These are phyloP conservation scores for Phytopythium cucurbitacearum DNA, from an alignment of 352 stramenopile genomes.

Conservation along the genomic window DNA sequence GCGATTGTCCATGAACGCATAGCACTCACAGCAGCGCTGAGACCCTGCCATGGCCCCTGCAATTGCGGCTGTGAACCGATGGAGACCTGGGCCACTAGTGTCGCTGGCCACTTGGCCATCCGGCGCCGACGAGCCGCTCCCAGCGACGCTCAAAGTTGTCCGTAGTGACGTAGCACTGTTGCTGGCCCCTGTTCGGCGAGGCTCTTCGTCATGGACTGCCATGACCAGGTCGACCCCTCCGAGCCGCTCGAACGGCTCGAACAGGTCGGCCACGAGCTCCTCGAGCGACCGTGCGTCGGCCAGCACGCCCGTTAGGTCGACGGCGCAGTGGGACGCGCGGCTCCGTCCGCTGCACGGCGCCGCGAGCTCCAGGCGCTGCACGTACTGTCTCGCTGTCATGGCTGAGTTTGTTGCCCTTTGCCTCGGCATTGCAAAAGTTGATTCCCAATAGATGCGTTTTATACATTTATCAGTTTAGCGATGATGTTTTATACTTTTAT, in stretches of 20 bases:
- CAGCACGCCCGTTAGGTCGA: conserved; percentile 40
- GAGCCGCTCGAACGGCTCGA: conserved; percentile 31
- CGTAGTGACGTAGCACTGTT: background rate
- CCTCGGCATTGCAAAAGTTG: too few relatives aligned
- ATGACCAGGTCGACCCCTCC: conserved; percentile 39
- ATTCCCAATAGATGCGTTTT: too few relatives aligned
- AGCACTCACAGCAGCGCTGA: conserved; percentile 25
- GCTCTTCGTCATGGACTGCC: conserved; percentile 27
- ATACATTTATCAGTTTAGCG: too few relatives aligned
- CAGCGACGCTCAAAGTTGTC: conserved; percentile 2
- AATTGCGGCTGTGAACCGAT: conserved; percentile 32
- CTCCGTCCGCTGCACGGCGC: conserved; percentile 24
- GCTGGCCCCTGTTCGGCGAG: too few relatives aligned
- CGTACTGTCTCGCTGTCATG: conserved; percentile 16
- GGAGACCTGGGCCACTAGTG: background rate
- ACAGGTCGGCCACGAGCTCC: conserved; percentile 34
- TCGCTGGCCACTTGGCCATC: background rate
- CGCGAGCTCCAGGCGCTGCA: conserved; percentile 38
- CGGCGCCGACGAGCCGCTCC: background rate
- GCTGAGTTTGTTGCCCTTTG: background rate
- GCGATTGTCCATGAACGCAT: background rate
- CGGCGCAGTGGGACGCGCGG: conserved; percentile 18
- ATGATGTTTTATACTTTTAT: too few relatives aligned
- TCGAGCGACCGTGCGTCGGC: conserved; percentile 23
- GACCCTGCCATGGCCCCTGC: conserved; percentile 45